These are phyloP conservation scores for Kodamaea anthophila DNA, from an alignment of 1,139 yeast genomes.

Conservation along the genomic window DNA sequence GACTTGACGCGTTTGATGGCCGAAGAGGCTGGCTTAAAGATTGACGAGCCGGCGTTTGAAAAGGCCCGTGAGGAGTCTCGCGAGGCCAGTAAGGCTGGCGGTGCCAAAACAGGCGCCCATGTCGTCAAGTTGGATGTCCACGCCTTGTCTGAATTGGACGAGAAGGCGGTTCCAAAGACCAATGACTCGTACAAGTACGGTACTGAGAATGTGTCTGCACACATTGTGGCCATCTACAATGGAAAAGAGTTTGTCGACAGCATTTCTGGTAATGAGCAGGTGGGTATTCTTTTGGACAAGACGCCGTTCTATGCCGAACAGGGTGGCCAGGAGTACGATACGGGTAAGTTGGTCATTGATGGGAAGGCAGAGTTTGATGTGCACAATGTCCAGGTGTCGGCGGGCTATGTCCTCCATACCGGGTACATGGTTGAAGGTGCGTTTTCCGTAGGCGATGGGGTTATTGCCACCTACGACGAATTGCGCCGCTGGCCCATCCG, in stretches of 20 bases:
- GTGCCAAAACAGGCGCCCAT: conserved; percentile 50
- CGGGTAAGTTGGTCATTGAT: conserved; percentile 87
- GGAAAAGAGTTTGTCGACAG: conserved; percentile 54
- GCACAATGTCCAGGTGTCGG: conserved; percentile 85
- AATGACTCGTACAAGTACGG: conserved; percentile 77
- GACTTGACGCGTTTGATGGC: conserved; percentile 98
- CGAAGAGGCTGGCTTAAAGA: conserved; percentile 91
- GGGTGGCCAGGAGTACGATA: conserved; percentile 98
- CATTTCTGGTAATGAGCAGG: conserved; percentile 42
- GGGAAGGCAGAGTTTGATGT: conserved; percentile 85
- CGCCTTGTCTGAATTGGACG: conserved; percentile 61
- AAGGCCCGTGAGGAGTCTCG: conserved; percentile 80
- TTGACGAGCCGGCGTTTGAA: conserved; percentile 89
- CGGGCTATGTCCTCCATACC: conserved; percentile 92
- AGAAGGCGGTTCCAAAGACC: conserved; percentile 63
- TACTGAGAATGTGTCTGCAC: conserved; percentile 53
- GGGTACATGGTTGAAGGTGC: conserved; percentile 78
- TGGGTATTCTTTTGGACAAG: conserved; percentile 78
- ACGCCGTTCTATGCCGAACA: conserved; percentile 97
- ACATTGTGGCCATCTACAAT: conserved; percentile 64
- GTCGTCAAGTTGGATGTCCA: conserved; percentile 85
- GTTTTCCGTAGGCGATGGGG: conserved; percentile 57
- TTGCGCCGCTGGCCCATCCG: conserved; percentile 94
- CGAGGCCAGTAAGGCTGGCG: conserved; percentile 92
- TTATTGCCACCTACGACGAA: conserved; percentile 87